Conservation (phyloP, 306 rosid species). For the Calophaca sinica region DNA sequence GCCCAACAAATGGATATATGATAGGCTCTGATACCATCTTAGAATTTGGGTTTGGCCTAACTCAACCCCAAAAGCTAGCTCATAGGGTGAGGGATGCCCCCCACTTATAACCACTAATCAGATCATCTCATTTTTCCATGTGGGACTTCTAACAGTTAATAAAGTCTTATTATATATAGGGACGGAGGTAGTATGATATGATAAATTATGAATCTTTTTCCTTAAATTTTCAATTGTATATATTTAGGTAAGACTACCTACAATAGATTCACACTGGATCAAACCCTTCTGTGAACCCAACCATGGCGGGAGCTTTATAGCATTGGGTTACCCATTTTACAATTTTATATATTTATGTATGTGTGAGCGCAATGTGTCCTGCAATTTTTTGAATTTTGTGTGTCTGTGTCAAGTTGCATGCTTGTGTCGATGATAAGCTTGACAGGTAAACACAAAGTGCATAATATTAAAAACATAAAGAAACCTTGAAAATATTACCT, state of each 20-base stretch:
- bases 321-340: neutral
- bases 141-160: no score
- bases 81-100: no score
- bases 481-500: conserved; percentile 60
- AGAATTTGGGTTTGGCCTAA: no score
- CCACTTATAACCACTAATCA: no score
- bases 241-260: neutral
- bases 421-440: neutral
- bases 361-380: neutral
- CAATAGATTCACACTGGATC: neutral
- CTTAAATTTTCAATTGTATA: neutral
- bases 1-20: no score
- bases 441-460: neutral
- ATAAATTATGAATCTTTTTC: neutral
- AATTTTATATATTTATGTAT: neutral
- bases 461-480: conserved; percentile 36
- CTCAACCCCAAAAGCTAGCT: no score
- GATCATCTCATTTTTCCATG: no score
- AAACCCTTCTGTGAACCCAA: neutral
- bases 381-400: neutral
- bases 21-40: no score
- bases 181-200: no score
- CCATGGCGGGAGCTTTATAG: neutral
- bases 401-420: neutral
- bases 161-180: no score